Evolutionary conservation across 2,329 filamentous ascomycete genomes (phyloP).

Genomic region (Torrubiella hemipterigena): DNA sequence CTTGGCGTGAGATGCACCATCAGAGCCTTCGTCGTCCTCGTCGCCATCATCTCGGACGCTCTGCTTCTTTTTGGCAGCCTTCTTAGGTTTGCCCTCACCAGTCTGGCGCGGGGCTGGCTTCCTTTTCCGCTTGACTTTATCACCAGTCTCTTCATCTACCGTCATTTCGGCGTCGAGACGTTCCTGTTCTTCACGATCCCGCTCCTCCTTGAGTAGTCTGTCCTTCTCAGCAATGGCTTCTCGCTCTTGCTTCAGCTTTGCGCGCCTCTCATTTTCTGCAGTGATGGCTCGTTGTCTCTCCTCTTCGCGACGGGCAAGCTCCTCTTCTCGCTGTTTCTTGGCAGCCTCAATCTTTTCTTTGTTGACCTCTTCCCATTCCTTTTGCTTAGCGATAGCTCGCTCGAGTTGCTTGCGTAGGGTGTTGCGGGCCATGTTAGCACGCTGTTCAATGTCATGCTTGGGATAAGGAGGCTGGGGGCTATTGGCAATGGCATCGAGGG

Average conservation of each 20-base stretch:
- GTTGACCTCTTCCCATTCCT: conserved; percentile 87
- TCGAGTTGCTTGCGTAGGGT: conserved; percentile 90
- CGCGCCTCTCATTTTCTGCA: conserved; percentile 59
- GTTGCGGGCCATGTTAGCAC: conserved; percentile 93
- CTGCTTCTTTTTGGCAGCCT: conserved; percentile 47
- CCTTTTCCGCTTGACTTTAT: conserved; percentile 70
- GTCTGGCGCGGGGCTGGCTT: conserved; percentile 29
- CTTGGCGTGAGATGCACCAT: conserved; percentile 37
- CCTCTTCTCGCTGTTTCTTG: conserved; percentile 66
- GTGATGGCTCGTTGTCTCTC: conserved; percentile 56
- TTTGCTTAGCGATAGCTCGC: conserved; percentile 70
- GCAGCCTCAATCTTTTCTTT: conserved; percentile 77
- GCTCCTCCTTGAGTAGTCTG: conserved; percentile 56
- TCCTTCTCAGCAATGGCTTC: conserved; percentile 69
- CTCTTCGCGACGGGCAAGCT: conserved; percentile 67
- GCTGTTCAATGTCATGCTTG: conserved; percentile 79
- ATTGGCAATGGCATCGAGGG: conserved; percentile 50
- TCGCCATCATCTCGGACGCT: conserved; percentile 26
- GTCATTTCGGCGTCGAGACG: conserved; percentile 61
- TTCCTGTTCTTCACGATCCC: conserved; percentile 57
- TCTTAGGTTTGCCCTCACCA: conserved; percentile 30
- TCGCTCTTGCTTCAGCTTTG: conserved; percentile 77
- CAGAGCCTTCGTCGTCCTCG: conserved; percentile 20
- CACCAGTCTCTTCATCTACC: conserved; percentile 70
- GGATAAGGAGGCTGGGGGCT: conserved; percentile 72